Evolutionary conservation across 192 early-diverging fungal genomes (phyloP).

Genomic region (Gorgonomyces haynaldii): DNA sequence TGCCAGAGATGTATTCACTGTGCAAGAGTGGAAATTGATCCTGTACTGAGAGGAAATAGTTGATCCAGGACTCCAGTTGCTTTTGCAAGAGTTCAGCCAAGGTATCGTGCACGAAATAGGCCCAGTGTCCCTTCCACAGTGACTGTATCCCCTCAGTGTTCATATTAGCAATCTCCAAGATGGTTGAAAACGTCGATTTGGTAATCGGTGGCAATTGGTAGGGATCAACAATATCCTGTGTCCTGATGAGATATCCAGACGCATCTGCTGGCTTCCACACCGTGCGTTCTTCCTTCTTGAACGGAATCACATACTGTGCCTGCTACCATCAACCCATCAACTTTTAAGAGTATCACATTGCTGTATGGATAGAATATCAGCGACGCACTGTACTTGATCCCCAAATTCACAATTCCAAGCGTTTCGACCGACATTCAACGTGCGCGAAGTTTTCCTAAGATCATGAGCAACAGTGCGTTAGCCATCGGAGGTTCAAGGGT

Average conservation of each 20-base stretch:
- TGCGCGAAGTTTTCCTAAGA: neutral
- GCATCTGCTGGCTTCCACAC: slow-evolving; percentile 15
- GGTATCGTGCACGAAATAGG: slow-evolving; percentile 65
- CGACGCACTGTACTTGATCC: slow-evolving; percentile 6
- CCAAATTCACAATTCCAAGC: neutral
- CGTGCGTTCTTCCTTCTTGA: neutral
- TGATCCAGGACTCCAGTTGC: slow-evolving; percentile 7
- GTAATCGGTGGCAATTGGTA: slow-evolving; percentile 32
- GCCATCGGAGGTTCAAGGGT: slow-evolving; percentile 80
- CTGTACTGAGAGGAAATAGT: slow-evolving; percentile 7
- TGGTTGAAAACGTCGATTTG: slow-evolving; percentile 17
- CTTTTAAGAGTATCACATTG: neutral
- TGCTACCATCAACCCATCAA: slow-evolving; percentile 4
- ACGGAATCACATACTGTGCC: slow-evolving; percentile 7
- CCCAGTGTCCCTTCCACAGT: slow-evolving; percentile 48
- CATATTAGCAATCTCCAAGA: slow-evolving; percentile 11
- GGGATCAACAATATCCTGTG: slow-evolving; percentile 16
- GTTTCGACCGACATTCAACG: neutral
- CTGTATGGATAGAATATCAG: neutral
- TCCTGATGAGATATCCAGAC: slow-evolving; percentile 30
- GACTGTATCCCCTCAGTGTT: slow-evolving; percentile 31
- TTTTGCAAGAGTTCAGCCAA: slow-evolving; percentile 10
- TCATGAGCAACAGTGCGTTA: slow-evolving; percentile 37
- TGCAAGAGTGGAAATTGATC: slow-evolving; percentile 4
- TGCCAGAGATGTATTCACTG: slow-evolving; percentile 16